phyloP scores from a whole-genome alignment of 2,329 filamentous ascomycete species.

The Ophidiomyces ophidiicola region DNA sequence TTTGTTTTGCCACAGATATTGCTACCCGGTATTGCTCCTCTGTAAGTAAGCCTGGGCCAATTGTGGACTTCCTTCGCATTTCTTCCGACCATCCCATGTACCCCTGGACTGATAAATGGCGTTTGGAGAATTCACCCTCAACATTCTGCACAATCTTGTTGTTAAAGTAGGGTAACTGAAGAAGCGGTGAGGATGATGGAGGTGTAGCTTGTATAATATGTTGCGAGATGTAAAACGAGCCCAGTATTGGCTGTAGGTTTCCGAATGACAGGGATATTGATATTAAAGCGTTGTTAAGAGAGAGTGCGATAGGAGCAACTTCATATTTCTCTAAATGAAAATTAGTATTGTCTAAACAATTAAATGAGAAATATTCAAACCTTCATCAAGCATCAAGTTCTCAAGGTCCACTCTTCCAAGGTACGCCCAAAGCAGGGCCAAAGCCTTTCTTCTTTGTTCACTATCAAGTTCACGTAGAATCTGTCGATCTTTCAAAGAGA shows the following conservation, averaged over 20 bases:
- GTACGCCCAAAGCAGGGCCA: conserved; percentile 90
- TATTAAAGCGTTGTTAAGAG: conserved; percentile 73
- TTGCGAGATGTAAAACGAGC: conserved; percentile 71
- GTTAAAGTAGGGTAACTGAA: conserved; percentile 83
- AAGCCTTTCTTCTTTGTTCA: conserved; percentile 66
- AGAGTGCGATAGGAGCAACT: conserved; percentile 72
- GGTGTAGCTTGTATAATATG: conserved; percentile 79
- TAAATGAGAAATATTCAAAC: conserved; percentile 19
- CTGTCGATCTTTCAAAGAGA: conserved; percentile 62
- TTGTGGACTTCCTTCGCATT: conserved; percentile 57
- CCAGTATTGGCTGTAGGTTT: conserved; percentile 67
- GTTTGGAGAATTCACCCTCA: conserved; percentile 51
- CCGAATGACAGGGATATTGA: conserved; percentile 81
- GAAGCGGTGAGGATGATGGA: conserved; percentile 70
- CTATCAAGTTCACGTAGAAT: conserved; percentile 71
- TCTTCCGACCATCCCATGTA: conserved; percentile 77
- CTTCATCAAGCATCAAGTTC: conserved; percentile 61
- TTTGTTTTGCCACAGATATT: conserved; percentile 64
- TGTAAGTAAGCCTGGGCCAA: conserved; percentile 57
- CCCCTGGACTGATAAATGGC: conserved; percentile 66
- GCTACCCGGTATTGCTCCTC: conserved; percentile 66
- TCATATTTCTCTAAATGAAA: conserved; percentile 61
- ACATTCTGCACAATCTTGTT: conserved; percentile 40
- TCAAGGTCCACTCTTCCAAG: conserved; percentile 76
- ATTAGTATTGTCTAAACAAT: conserved; percentile 10